Evolutionary conservation across 2,329 filamentous ascomycete genomes (phyloP).

Genomic region (Sporothrix brunneoviolacea): DNA sequence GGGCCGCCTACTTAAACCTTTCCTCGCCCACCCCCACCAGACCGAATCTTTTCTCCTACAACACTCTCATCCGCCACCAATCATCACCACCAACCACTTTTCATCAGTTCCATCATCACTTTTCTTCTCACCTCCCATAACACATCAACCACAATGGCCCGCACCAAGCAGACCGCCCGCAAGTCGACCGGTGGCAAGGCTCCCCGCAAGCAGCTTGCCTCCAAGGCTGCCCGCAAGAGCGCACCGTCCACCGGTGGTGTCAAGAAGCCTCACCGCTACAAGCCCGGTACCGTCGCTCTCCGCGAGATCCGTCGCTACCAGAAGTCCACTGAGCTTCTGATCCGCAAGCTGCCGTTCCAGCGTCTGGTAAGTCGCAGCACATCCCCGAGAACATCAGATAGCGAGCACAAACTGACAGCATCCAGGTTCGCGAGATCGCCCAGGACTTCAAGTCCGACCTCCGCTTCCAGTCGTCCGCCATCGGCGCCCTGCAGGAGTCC

Average conservation of each 20-base stretch:
- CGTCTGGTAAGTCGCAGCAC: conserved; percentile 58
- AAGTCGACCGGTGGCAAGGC: conserved; percentile 78
- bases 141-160: conserved; percentile 48
- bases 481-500: conserved; percentile 95
- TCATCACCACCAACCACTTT: conserved; percentile 23
- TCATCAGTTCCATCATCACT: conserved; percentile 12
- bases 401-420: conserved; percentile 18
- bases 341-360: conserved; percentile 97
- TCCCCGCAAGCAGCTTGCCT: conserved; percentile 92
- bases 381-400: conserved; percentile 3
- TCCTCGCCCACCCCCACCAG: conserved; percentile 36
- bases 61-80: conserved; percentile 28
- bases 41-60: conserved; percentile 30
- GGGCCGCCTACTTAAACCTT: conserved; percentile 32
- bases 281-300: conserved; percentile 92
- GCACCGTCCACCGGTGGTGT: conserved; percentile 94
- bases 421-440: conserved; percentile 80
- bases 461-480: conserved; percentile 97
- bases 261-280: conserved; percentile 90
- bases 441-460: conserved; percentile 94
- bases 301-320: conserved; percentile 98
- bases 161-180: conserved; percentile 61
- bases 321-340: conserved; percentile 91
- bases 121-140: not conserved
- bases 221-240: conserved; percentile 98